phyloP scores from a whole-genome alignment of 75 land plant genomes.

The Sequoia sempervirens region DNA sequence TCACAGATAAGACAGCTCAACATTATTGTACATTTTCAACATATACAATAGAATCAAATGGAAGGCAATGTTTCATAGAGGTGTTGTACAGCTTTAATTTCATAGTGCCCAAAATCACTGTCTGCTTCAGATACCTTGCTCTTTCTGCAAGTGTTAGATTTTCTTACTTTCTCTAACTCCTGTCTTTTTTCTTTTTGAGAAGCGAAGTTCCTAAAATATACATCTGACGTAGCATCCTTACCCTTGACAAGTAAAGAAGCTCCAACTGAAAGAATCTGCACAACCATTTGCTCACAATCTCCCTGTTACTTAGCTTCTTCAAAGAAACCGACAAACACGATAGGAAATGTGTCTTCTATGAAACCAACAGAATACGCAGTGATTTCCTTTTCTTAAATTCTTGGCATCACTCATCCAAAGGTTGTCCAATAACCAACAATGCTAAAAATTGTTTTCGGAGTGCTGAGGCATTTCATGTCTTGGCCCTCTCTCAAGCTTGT shows the following conservation, averaged over 20 bases:
- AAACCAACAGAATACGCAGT: not conserved
- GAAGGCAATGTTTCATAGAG: not conserved
- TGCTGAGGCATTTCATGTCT: not conserved
- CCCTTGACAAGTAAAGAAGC: not conserved
- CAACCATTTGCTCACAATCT: not conserved
- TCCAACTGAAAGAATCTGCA: not conserved
- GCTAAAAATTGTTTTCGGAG: not conserved
- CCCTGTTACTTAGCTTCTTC: not conserved
- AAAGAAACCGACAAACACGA: not conserved
- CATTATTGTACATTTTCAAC: not conserved
- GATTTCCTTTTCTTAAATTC: not conserved
- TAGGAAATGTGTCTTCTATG: not conserved
- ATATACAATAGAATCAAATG: not conserved
- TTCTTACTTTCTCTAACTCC: not conserved
- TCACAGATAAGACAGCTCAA: not conserved
- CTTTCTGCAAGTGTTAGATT: too few species aligned
- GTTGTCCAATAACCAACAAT: not conserved
- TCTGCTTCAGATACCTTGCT: not conserved
- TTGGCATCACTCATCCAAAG: not conserved
- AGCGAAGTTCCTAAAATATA: not conserved
- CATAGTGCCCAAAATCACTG: not conserved
- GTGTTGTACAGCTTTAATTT: not conserved
- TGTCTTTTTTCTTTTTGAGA: not conserved
- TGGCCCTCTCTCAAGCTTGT: not conserved
- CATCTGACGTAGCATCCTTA: not conserved